Evolutionary conservation across 108 stramenopile genomes (phyloP).

Genomic region (Nannochloropsis gaditana): DNA sequence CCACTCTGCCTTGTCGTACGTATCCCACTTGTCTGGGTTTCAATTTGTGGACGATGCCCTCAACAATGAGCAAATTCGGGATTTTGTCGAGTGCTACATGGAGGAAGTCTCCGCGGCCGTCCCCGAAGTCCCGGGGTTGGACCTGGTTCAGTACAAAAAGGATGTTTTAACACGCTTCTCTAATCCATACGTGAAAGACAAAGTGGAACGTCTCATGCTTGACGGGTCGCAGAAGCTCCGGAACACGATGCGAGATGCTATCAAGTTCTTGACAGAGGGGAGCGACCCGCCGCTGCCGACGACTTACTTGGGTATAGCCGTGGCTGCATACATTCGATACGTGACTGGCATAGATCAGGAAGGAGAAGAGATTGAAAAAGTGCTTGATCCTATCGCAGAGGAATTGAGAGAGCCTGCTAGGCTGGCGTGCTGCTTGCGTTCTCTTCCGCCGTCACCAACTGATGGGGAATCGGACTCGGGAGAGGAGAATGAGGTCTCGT

Average conservation of each 20-base stretch:
- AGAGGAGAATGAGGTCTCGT: neutral
- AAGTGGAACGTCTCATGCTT: constrained; percentile 52
- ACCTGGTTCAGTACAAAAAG: constrained; percentile 50
- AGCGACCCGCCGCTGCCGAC: neutral
- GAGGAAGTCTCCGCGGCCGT: constrained; percentile 55
- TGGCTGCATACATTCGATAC: neutral
- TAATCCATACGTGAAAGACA: constrained; percentile 63
- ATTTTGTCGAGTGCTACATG: constrained; percentile 41
- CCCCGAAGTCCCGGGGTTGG: constrained; percentile 56
- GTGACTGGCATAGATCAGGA: constrained; percentile 12
- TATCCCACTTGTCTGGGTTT: constrained; percentile 51
- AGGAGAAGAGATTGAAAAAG: neutral
- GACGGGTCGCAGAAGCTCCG: constrained; percentile 57
- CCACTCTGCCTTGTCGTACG: constrained; percentile 56
- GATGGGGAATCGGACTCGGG: neutral
- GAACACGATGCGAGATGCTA: constrained; percentile 48
- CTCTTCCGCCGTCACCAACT: neutral
- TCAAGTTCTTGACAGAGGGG: neutral
- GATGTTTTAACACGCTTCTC: constrained; percentile 56
- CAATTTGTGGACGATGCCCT: neutral
- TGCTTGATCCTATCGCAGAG: neutral
- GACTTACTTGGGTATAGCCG: neutral
- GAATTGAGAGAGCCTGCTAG: neutral
- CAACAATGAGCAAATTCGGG: neutral
- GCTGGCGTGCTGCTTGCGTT: neutral